Conservation (phyloP, 441 rosid genomes). For the Bruguiera hainesii region DNA sequence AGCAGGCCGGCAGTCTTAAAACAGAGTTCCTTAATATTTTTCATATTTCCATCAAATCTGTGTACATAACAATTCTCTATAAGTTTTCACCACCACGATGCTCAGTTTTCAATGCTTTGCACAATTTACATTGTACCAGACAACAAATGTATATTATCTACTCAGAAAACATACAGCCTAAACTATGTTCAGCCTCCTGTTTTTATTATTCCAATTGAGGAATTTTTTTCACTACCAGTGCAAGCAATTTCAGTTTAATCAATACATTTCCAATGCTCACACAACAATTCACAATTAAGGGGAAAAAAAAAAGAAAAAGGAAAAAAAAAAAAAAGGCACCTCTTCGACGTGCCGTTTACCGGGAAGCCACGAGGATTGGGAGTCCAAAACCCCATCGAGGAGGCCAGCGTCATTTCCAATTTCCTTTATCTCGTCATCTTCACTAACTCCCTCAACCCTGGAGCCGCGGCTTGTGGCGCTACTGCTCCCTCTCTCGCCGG, state of each 20-base stretch:
- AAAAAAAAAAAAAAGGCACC: conserved; percentile 36
- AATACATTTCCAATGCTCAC: background rate
- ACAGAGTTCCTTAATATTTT: background rate
- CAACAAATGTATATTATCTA: background rate
- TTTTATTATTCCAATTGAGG: too few species aligned
- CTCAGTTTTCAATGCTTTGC: background rate
- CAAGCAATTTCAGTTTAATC: too few species aligned
- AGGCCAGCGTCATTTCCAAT: conserved; percentile 29
- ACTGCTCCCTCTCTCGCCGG: conserved; percentile 88
- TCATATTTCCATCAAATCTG: background rate
- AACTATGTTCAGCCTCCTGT: too few species aligned
- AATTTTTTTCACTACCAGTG: too few species aligned
- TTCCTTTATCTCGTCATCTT: conserved; percentile 71
- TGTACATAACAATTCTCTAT: background rate
- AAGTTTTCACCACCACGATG: background rate
- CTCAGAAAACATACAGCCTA: background rate
- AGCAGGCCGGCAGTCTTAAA: background rate
- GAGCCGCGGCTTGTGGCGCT: conserved; percentile 17
- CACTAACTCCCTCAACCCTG: conserved; percentile 25
- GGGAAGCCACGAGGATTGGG: conserved; percentile 68
- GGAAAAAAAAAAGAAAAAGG: background rate
- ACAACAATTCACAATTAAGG: background rate
- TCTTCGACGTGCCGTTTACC: conserved; percentile 88
- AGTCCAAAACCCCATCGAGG: conserved; percentile 31
- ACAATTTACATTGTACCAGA: background rate